These are phyloP conservation scores for Exophiala bonariae DNA, from an alignment of 2,329 filamentous ascomycete genomes.

Conservation along the genomic window DNA sequence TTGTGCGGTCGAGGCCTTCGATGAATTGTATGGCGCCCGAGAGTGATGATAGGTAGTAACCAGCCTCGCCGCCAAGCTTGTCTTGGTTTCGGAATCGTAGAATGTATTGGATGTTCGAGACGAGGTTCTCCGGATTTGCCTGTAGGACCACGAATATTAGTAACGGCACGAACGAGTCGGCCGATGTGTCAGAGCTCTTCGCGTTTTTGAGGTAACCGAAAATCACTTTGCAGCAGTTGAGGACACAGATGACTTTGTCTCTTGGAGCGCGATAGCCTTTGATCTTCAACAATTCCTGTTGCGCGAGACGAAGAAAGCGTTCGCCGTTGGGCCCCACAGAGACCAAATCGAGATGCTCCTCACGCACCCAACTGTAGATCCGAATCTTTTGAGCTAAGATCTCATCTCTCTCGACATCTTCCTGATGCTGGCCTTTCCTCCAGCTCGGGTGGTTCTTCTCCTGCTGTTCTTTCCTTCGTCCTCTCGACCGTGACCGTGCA, in stretches of 20 bases:
- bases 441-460: slow-evolving; percentile 74
- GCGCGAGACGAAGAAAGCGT: slow-evolving; percentile 83
- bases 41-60: slow-evolving; percentile 94
- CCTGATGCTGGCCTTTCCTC: slow-evolving; percentile 91
- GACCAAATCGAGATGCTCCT: slow-evolving; percentile 91
- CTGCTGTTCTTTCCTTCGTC: slow-evolving; percentile 65
- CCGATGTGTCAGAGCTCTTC: slow-evolving; percentile 83
- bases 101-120: slow-evolving; percentile 98
- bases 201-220: slow-evolving; percentile 91
- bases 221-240: slow-evolving; percentile 99
- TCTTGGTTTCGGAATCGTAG: slow-evolving; percentile 95
- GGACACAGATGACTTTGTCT: slow-evolving; percentile 96
- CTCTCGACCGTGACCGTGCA: slow-evolving; percentile 57
- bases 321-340: slow-evolving; percentile 80
- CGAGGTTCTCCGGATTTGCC: slow-evolving; percentile 90
- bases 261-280: slow-evolving; percentile 94
- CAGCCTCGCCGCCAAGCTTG: slow-evolving; percentile 94
- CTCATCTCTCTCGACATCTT: slow-evolving; percentile 95
- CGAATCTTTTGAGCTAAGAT: slow-evolving; percentile 95
- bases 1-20: slow-evolving; percentile 92
- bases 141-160: slow-evolving; percentile 95
- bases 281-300: slow-evolving; percentile 94
- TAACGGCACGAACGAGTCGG: slow-evolving; percentile 91
- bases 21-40: slow-evolving; percentile 89
- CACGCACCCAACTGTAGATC: slow-evolving; percentile 92